Evolutionary conservation across 2,329 filamentous ascomycete genomes (phyloP), one percentile per base, ranked within the genome.

Genomic region (Alternaria arborescens): DNA sequence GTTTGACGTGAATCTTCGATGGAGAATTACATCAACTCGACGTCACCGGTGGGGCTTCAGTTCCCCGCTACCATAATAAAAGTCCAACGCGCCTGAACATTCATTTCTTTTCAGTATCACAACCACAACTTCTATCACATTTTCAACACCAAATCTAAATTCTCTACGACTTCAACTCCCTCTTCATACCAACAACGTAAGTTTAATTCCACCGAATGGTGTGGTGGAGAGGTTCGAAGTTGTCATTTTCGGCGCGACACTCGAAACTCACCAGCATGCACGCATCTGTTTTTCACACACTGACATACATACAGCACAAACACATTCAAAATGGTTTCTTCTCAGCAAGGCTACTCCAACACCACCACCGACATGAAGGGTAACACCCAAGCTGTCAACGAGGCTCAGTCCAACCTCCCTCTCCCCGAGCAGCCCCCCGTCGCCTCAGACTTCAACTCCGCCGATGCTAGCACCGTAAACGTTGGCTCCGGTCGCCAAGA

Each of bases 381-480:
- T 55, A 71, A 75, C 52, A 28, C 64, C 26, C 46, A 89, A 56
- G 82, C 90, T 78, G 90, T 94, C 74, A 86, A 89, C 53, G 80
- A 91, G 78, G 84, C 84, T 72, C 85, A 89, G 80, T 81, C 88
- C 77, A 92, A 93, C 80, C 88, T 96, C 32, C 91, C 91, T 52
- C 87, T 94, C 52, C 92, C 92, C 18, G 91, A 94, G 2, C 84
- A 94, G 67, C 92, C 92, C 22, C 91, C 91, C 1, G 82, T 80
- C n/a, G 81, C 87, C n/a, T 91, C 90, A 5, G 91, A 95, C 83
- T 93, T 88, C 85, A 88, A 94, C 77, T 92, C 89, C 0, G 83
- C 86, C 52, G 91, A 94, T 71, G 84, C 84, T 32, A 81, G 86
- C 64, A 91, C 82, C 57, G 88, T 91, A 74, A 90, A 92, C 73